Conservation (phyloP, 306 rosid species). For the Quercus cerris region DNA sequence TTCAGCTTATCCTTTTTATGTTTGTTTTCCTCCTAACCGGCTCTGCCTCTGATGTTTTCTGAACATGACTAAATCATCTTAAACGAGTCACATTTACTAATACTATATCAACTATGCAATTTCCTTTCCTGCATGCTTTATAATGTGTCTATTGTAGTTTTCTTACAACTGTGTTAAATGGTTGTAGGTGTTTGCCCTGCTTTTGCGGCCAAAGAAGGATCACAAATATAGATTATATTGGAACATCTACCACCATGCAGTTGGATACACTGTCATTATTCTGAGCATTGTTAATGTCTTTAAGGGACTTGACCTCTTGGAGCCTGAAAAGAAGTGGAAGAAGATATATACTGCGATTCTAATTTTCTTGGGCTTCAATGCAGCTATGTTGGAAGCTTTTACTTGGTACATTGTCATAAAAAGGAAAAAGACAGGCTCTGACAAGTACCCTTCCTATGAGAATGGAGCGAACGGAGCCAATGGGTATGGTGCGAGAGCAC, state of each 20-base stretch:
- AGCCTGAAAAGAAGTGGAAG: constrained; percentile 59
- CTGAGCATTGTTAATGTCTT: constrained; percentile 73
- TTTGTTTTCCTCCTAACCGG: not conserved
- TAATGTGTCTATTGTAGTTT: not conserved
- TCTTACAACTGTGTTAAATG: not conserved
- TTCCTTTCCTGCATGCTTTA: not conserved
- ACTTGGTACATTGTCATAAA: constrained; percentile 64
- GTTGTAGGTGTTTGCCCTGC: constrained; percentile 77
- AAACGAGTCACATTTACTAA: not conserved
- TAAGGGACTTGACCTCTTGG: constrained; percentile 61
- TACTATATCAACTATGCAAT: not conserved
- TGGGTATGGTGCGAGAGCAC: constrained; percentile 45
- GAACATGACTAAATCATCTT: not conserved
- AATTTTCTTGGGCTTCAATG: constrained; percentile 47
- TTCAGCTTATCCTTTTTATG: no score
- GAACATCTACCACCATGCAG: constrained; percentile 72
- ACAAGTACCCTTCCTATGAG: constrained; percentile 12
- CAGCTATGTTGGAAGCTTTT: constrained; percentile 60
- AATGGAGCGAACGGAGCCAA: constrained; percentile 52
- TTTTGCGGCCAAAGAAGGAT: constrained; percentile 92
- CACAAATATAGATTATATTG: constrained; percentile 80
- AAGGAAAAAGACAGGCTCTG: constrained; percentile 40
- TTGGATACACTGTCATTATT: constrained; percentile 62
- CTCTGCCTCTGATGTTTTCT: not conserved
- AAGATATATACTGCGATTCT: constrained; percentile 42